phyloP scores from a whole-genome alignment of 2,329 filamentous ascomycete species.

The Monosporascus sp. region DNA sequence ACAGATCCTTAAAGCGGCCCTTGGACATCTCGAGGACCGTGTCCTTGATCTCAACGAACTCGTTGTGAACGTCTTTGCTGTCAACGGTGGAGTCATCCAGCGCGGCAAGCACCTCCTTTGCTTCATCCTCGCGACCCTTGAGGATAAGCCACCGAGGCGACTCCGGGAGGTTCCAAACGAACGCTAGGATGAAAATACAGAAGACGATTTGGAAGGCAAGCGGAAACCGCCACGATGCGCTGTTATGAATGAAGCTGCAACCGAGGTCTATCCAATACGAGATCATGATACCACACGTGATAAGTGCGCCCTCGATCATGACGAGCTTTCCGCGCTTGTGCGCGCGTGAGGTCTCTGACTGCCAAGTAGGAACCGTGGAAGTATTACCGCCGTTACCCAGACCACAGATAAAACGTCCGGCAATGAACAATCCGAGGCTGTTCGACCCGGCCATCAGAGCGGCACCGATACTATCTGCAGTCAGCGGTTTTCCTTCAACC shows the following conservation, averaged over 20 bases:
- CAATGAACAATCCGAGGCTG: conserved; percentile 48
- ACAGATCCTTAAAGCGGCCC: conserved; percentile 50
- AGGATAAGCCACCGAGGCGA: conserved; percentile 42
- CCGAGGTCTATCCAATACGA: conserved; percentile 59
- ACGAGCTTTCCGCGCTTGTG: conserved; percentile 56
- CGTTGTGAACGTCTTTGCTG: conserved; percentile 48
- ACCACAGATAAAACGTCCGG: conserved; percentile 45
- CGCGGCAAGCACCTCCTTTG: conserved; percentile 36
- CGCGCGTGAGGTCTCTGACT: conserved; percentile 52
- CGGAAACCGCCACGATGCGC: conserved; percentile 55
- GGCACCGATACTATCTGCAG: conserved; percentile 40
- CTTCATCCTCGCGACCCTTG: conserved; percentile 38
- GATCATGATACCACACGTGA: conserved; percentile 52
- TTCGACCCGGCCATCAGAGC: conserved; percentile 34
- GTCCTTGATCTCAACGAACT: conserved; percentile 48
- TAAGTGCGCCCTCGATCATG: conserved; percentile 55
- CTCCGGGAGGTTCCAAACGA: conserved; percentile 50
- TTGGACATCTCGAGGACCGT: conserved; percentile 61
- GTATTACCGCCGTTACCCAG: conserved; percentile 38
- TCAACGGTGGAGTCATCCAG: conserved; percentile 36
- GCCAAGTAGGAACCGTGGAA: conserved; percentile 52
- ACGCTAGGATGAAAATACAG: conserved; percentile 50
- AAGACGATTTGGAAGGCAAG: conserved; percentile 54
- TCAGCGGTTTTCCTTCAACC: background rate
- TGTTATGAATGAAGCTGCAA: conserved; percentile 45